Conservation (phyloP, 495 filamentous ascomycete species). For the Glonium stellatum region DNA sequence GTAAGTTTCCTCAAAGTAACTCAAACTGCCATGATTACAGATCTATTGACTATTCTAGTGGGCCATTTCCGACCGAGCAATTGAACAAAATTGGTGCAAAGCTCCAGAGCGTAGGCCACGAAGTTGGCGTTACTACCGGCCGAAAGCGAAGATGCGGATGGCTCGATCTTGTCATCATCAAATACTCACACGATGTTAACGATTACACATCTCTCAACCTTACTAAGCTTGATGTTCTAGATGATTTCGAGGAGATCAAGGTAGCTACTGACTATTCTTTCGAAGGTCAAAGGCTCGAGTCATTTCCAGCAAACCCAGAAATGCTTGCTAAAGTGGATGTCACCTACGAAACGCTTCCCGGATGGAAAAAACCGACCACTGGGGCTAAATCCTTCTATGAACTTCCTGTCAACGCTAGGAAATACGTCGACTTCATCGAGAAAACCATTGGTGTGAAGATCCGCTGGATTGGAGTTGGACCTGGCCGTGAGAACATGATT, state of each 20-base stretch:
- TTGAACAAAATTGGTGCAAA: slow-evolving; percentile 55
- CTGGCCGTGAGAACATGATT: slow-evolving; percentile 62
- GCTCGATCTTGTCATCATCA: slow-evolving; percentile 82
- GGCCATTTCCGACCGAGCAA: slow-evolving; percentile 66
- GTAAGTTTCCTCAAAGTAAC: slow-evolving; percentile 8
- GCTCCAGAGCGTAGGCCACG: slow-evolving; percentile 55
- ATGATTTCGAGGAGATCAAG: slow-evolving; percentile 74
- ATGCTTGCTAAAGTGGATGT: slow-evolving; percentile 52
- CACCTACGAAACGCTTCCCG: slow-evolving; percentile 66
- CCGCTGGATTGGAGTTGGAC: slow-evolving; percentile 75
- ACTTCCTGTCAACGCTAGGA: slow-evolving; percentile 65
- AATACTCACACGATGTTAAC: slow-evolving; percentile 50
- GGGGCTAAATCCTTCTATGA: slow-evolving; percentile 54
- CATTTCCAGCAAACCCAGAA: slow-evolving; percentile 66
- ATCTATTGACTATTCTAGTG: slow-evolving; percentile 59
- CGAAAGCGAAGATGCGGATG: slow-evolving; percentile 79
- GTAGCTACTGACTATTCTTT: slow-evolving; percentile 65
- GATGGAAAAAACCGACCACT: slow-evolving; percentile 70
- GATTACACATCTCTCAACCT: slow-evolving; percentile 59
- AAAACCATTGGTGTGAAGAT: slow-evolving; percentile 62
- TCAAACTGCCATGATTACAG: neutral
- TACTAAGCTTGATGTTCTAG: slow-evolving; percentile 84
- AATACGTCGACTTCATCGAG: slow-evolving; percentile 75
- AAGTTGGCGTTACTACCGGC: slow-evolving; percentile 80
- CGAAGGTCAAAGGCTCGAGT: slow-evolving; percentile 43